Evolutionary conservation across 2,329 filamentous ascomycete species (phyloP).

Genomic region (Venturiaceae sp.): DNA sequence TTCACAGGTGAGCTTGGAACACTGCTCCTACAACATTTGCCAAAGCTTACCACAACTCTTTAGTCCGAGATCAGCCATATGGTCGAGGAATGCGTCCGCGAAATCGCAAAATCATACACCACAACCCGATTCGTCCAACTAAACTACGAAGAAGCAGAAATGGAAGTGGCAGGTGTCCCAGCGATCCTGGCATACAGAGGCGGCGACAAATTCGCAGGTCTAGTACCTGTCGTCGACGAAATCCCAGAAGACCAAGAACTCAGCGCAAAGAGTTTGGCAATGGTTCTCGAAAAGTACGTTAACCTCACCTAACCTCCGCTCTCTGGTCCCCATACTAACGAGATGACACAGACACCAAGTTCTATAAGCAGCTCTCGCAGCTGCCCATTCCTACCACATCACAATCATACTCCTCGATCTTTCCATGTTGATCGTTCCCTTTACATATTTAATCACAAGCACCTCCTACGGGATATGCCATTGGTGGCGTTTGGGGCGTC

Average conservation of each 20-base stretch:
- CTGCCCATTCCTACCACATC: not conserved
- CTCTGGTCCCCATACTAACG: not conserved
- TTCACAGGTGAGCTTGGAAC: slow-evolving; percentile 55
- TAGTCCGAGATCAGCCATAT: slow-evolving; percentile 71
- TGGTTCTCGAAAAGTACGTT: not conserved
- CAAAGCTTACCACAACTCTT: not conserved
- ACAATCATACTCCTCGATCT: not conserved
- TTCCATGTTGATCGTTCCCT: not conserved
- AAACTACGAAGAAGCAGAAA: slow-evolving; percentile 85
- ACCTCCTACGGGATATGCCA: not conserved
- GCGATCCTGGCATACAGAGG: slow-evolving; percentile 82
- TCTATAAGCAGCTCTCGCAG: not conserved
- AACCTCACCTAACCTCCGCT: not conserved
- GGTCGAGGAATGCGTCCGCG: slow-evolving; percentile 68
- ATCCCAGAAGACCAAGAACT: slow-evolving; percentile 54
- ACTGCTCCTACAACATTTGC: not conserved
- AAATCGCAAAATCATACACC: slow-evolving; percentile 61
- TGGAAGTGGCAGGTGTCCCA: slow-evolving; percentile 80
- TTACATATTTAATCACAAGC: not conserved
- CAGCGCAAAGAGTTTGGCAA: slow-evolving; percentile 44
- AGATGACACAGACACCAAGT: not conserved
- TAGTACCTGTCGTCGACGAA: slow-evolving; percentile 79
- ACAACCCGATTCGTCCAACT: slow-evolving; percentile 82
- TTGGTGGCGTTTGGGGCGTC: not conserved
- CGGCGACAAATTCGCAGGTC: slow-evolving; percentile 81